These are phyloP conservation scores for Paramecium bursaria DNA, from an alignment of 73 alveolate genomes.

Conservation along the genomic window DNA sequence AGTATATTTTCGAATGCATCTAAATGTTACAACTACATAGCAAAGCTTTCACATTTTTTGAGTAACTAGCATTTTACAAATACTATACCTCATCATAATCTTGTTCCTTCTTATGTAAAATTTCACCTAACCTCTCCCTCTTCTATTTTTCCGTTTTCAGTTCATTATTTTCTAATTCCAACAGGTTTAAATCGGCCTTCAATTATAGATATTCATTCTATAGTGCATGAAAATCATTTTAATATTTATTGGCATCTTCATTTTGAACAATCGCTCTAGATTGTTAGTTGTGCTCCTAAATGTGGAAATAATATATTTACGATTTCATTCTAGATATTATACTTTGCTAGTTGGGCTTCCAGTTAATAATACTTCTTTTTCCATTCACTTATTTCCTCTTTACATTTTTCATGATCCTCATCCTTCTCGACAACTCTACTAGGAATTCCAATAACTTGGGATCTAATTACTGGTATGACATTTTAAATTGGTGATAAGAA, in stretches of 20 bases:
- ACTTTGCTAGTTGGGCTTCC: slow-evolving; percentile 47
- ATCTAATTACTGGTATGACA: too few species aligned
- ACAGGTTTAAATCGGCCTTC: slow-evolving; percentile 1
- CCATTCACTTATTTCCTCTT: slow-evolving; percentile 48
- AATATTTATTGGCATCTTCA: slow-evolving; percentile 36
- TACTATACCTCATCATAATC: not conserved
- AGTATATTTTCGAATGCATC: not conserved
- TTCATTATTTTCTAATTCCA: slow-evolving; percentile 5
- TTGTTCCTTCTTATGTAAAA: slow-evolving; percentile 13
- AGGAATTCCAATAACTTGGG: too few species aligned
- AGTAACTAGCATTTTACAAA: slow-evolving; percentile 4
- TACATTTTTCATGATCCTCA: slow-evolving; percentile 14
- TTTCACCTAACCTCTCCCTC: not conserved
- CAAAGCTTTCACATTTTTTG: not conserved
- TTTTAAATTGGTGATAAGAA: too few species aligned
- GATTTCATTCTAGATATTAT: slow-evolving; percentile 30
- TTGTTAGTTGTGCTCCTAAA: slow-evolving; percentile 26
- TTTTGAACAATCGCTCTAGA: slow-evolving; percentile 6
- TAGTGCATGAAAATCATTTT: not conserved
- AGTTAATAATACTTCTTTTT: slow-evolving; percentile 22
- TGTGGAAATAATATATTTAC: not conserved
- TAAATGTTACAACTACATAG: slow-evolving; percentile 22
- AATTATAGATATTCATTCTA: not conserved
- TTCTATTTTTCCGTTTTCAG: not conserved
- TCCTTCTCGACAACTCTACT: too few species aligned